Percentiles rank a stretch among this genome's conserved stretches.
Evolutionary conservation across 352 stramenopile genomes (phyloP).

Genomic region (Pythium pectinolyticum): DNA sequence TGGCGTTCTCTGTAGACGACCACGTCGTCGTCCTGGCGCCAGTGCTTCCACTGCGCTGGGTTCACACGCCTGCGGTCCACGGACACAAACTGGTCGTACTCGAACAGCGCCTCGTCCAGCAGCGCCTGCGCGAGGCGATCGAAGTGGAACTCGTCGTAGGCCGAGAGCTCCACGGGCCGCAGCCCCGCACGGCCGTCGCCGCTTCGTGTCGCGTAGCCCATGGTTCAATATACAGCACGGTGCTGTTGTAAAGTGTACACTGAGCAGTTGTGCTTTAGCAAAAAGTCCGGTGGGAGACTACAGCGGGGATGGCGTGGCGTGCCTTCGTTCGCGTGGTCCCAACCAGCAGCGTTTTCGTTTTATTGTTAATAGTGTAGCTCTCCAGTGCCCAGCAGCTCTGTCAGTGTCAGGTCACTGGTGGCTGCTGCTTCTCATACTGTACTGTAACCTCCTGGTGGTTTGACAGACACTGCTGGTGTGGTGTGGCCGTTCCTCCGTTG

Average conservation of each 20-base stretch:
- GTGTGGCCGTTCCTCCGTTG: background rate
- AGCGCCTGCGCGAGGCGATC: conserved; percentile 26
- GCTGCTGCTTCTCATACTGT: too few species aligned
- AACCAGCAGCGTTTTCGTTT: too few species aligned
- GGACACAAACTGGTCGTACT: conserved; percentile 26
- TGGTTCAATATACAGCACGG: background rate
- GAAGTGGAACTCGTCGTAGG: conserved; percentile 22
- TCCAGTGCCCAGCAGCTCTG: too few species aligned
- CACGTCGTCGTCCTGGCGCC: conserved; percentile 25
- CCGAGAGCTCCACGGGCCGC: conserved; percentile 16
- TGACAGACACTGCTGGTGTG: background rate
- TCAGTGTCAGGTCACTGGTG: too few species aligned
- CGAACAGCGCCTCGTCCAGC: conserved; percentile 22
- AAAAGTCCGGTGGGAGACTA: background rate
- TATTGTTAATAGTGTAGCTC: too few species aligned
- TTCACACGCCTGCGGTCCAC: conserved; percentile 22
- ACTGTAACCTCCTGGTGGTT: background rate
- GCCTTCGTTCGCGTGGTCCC: too few species aligned
- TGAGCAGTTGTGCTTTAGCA: too few species aligned
- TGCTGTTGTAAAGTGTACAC: too few species aligned
- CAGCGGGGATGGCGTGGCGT: too few species aligned
- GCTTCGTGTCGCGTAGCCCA: conserved; percentile 8
- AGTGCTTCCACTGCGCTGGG: conserved; percentile 17
- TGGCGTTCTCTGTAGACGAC: conserved; percentile 22
- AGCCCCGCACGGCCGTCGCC: background rate